Conservation (phyloP, 1,284 basidiomycete genomes). For the Cryptococcus amylolentus region DNA sequence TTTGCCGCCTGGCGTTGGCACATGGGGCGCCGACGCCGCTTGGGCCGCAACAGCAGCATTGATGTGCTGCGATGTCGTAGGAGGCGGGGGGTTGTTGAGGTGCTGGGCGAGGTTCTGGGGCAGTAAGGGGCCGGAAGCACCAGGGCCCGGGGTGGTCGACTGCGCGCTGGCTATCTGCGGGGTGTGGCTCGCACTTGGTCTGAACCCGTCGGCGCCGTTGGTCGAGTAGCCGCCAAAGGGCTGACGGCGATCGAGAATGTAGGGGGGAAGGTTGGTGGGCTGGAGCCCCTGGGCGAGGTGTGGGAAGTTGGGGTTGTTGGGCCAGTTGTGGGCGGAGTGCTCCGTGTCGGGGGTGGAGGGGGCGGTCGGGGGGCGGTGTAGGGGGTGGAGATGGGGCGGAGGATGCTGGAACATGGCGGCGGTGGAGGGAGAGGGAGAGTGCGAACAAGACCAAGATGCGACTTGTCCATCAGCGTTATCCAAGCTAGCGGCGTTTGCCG, state of each 20-base stretch:
- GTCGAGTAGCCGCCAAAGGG: neutral
- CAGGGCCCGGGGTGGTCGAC: constrained; percentile 7
- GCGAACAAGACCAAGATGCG: neutral
- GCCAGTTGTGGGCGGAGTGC: constrained; percentile 23
- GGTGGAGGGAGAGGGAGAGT: neutral
- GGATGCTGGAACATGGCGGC: constrained; percentile 8
- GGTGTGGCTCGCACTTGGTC: neutral
- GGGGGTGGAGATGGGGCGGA: constrained; percentile 9
- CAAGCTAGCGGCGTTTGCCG: constrained; percentile 16
- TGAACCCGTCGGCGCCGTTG: neutral
- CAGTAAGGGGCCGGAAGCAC: constrained; percentile 32
- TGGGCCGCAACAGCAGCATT: constrained; percentile 6
- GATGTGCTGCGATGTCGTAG: constrained; percentile 23
- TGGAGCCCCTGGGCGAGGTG: neutral
- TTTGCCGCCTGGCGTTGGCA: constrained; percentile 22
- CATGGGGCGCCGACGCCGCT: neutral
- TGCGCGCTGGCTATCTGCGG: neutral
- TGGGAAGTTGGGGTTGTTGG: neutral
- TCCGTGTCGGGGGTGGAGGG: constrained; percentile 18
- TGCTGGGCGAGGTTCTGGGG: constrained; percentile 48
- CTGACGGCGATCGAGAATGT: constrained; percentile 9
- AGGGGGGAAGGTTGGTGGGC: constrained; percentile 7
- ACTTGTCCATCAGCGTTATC: neutral
- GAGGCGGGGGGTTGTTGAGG: constrained; percentile 50
- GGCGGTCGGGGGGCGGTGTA: constrained; percentile 19